A percentile compares a stretch with the other conserved stretches of the same genome.
These are phyloP conservation scores for Aurantiochytrium sp. DNA, from an alignment of 108 stramenopile species.

Conservation along the genomic window DNA sequence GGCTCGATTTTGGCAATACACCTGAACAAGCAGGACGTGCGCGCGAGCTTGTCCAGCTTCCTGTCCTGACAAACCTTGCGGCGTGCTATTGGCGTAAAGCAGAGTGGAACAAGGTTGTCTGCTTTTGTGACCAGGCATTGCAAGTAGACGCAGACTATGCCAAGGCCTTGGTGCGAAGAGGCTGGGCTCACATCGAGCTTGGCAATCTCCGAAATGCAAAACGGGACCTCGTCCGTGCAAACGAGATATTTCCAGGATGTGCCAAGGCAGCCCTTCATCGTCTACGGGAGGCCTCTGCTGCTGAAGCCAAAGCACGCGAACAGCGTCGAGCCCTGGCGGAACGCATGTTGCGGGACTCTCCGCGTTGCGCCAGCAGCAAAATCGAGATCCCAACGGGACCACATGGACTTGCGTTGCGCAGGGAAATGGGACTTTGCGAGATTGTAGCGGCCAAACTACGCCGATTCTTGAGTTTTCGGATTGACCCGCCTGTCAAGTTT, in stretches of 20 bases:
- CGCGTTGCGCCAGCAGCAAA: neutral
- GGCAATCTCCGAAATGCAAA: neutral
- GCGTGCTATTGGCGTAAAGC: neutral
- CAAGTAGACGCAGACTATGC: neutral
- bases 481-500: neutral
- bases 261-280: neutral
- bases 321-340: neutral
- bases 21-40: neutral
- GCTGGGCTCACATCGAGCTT: neutral
- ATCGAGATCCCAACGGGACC: neutral
- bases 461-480: neutral
- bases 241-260: neutral
- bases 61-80: neutral
- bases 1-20: neutral
- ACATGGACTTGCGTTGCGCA: neutral
- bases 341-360: neutral
- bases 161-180: neutral
- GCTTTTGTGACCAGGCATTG: neutral
- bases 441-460: neutral
- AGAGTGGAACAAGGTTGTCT: neutral
- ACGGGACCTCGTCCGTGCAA: neutral
- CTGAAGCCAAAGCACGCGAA: neutral
- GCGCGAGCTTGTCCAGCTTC: neutral
- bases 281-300: neutral
- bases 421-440: neutral